phyloP scores from a whole-genome alignment of 1,284 basidiomycete species.

The Cryptococcus sp. region DNA sequence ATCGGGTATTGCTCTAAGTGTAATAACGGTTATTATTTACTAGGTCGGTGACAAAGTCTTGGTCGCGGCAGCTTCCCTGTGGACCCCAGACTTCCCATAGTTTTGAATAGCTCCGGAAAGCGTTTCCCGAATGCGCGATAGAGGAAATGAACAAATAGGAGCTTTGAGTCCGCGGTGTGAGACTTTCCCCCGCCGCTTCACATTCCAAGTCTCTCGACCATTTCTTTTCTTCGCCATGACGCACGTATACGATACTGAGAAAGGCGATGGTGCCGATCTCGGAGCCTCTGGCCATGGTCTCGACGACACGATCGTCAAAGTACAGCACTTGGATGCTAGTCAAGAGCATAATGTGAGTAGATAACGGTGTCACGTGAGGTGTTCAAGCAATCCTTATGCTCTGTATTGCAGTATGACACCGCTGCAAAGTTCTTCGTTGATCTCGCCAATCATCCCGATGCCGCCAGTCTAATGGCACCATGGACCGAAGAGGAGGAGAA shows the following conservation, averaged over 20 bases:
- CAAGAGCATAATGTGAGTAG: conserved; percentile 8
- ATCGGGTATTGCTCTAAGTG: no score
- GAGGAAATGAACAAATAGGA: no score
- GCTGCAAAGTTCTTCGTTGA: conserved; percentile 29
- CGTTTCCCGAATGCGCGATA: no score
- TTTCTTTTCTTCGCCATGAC: not conserved
- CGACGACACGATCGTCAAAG: conserved; percentile 9
- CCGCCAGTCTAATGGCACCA: conserved; percentile 23
- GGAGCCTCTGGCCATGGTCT: conserved; percentile 1
- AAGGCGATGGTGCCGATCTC: conserved; percentile 3
- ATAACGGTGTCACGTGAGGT: no score
- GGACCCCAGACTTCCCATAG: no score
- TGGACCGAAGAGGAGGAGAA: conserved; percentile 31
- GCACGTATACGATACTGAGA: conserved; percentile 7
- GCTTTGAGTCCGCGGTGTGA: no score
- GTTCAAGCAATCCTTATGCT: conserved; percentile 2
- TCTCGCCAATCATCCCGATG: conserved; percentile 23
- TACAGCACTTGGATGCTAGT: conserved; percentile 7
- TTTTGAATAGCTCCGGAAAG: no score
- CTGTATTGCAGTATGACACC: conserved; percentile 19
- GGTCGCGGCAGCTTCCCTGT: no score
- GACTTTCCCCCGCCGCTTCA: no score
- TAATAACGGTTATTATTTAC: no score
- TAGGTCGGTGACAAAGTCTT: no score
- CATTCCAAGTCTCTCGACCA: not conserved